Percentiles rank a stretch among this genome's conserved stretches.
phyloP scores from a whole-genome alignment of 2,329 filamentous ascomycete species.

The Fusarium sororula region DNA sequence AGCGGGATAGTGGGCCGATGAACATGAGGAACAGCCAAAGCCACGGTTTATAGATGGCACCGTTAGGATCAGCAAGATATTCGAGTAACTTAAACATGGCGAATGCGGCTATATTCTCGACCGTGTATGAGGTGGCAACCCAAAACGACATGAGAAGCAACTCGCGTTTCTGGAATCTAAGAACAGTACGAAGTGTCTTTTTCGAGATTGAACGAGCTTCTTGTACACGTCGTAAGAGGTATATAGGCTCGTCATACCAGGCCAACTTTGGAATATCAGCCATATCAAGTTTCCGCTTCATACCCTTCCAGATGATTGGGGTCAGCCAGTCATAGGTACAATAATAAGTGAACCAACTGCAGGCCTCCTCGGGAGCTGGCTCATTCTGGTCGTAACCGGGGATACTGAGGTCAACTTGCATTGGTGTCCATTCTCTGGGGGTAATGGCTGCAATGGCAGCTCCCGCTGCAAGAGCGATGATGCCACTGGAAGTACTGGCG shows the following conservation, averaged over 20 bases:
- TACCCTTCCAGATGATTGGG: slow-evolving; percentile 58
- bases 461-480: slow-evolving; percentile 50
- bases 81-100: slow-evolving; percentile 63
- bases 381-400: slow-evolving; percentile 51
- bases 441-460: slow-evolving; percentile 55
- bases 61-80: slow-evolving; percentile 58
- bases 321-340: slow-evolving; percentile 62
- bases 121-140: slow-evolving; percentile 48
- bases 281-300: slow-evolving; percentile 55
- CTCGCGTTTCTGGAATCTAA: slow-evolving; percentile 55
- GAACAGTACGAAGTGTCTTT: slow-evolving; percentile 56
- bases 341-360: slow-evolving; percentile 63
- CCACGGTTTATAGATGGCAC: slow-evolving; percentile 57
- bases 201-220: slow-evolving; percentile 54
- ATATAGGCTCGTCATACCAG: slow-evolving; percentile 64
- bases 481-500: slow-evolving; percentile 46
- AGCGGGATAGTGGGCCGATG: slow-evolving; percentile 57
- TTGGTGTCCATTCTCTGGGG: slow-evolving; percentile 61
- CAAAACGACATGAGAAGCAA: slow-evolving; percentile 57
- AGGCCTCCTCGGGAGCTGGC: slow-evolving; percentile 61
- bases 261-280: slow-evolving; percentile 59
- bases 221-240: slow-evolving; percentile 56
- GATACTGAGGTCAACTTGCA: slow-evolving; percentile 51
- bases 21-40: slow-evolving; percentile 65
- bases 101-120: slow-evolving; percentile 63